Percentiles rank a stretch among this genome's conserved stretches.
phyloP scores from a whole-genome alignment of 805 yeast species.

The Myxozyma melibiosi region DNA sequence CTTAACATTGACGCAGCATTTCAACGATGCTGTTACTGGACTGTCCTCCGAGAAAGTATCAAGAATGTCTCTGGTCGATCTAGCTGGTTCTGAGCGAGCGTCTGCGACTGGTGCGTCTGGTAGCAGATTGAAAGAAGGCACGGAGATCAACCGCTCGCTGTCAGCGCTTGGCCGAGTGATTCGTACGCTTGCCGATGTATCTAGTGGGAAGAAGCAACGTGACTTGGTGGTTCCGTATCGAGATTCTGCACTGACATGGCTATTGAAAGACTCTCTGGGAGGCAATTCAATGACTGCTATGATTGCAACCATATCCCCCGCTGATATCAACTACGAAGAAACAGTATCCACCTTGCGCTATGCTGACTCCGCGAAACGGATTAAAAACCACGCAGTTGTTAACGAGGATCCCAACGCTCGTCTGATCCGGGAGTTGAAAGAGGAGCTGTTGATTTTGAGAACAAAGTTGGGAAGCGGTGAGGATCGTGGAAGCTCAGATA shows the following conservation, averaged over 20 bases:
- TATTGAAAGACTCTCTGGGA: conserved; percentile 72
- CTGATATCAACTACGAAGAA: conserved; percentile 65
- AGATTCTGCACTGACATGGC: conserved; percentile 74
- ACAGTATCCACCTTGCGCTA: conserved; percentile 74
- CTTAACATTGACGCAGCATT: conserved; percentile 60
- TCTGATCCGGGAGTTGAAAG: conserved; percentile 36
- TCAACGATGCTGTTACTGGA: conserved; percentile 41
- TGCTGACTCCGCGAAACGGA: conserved; percentile 74
- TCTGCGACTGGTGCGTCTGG: conserved; percentile 61
- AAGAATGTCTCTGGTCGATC: conserved; percentile 65
- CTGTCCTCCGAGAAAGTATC: conserved; percentile 55
- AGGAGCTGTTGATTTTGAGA: conserved; percentile 35
- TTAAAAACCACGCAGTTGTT: conserved; percentile 61
- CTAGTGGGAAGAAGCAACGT: conserved; percentile 52
- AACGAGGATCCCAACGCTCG: conserved; percentile 46
- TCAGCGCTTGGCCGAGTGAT: conserved; percentile 77
- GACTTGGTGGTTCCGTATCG: conserved; percentile 55
- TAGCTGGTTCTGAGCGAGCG: conserved; percentile 82
- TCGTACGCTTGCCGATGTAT: conserved; percentile 52
- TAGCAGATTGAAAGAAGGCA: conserved; percentile 55
- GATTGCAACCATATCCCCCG: conserved; percentile 84
- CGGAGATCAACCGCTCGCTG: conserved; percentile 73
- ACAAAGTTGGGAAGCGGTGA: conserved; percentile 13
- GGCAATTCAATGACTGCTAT: conserved; percentile 87
- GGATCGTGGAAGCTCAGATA: background rate